Evolutionary conservation across 2,329 filamentous ascomycete species (phyloP).

Genomic region (Alternaria conjuncta): DNA sequence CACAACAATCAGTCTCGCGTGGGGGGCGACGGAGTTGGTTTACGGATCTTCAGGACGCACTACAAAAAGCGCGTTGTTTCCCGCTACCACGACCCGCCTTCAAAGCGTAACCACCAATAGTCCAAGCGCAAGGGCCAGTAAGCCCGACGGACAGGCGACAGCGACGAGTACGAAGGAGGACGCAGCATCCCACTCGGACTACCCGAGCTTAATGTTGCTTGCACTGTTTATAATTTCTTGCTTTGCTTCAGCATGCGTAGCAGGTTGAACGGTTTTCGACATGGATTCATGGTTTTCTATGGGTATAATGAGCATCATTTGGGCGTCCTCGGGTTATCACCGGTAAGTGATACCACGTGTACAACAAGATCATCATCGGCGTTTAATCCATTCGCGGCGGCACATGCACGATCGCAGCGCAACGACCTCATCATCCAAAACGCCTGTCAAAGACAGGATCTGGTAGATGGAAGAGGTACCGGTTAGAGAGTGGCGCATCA

Average conservation of each 20-base stretch:
- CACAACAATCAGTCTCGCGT: conserved; percentile 43
- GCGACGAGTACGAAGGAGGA: conserved; percentile 13
- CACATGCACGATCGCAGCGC: not conserved
- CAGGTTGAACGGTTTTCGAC: not conserved
- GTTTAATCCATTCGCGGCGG: not conserved
- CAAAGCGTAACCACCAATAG: conserved; percentile 7
- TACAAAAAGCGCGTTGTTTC: conserved; percentile 47
- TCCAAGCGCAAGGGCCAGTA: conserved; percentile 21
- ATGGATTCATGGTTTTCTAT: not conserved
- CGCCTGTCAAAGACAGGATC: not conserved
- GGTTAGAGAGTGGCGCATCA: not conserved
- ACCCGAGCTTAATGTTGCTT: not conserved
- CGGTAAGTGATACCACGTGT: not conserved
- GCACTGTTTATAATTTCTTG: not conserved
- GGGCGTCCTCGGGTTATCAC: not conserved
- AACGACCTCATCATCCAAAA: not conserved
- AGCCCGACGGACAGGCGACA: conserved; percentile 12
- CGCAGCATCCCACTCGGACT: not conserved
- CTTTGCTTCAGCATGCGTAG: not conserved
- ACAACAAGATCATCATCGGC: not conserved
- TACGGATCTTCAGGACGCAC: conserved; percentile 43
- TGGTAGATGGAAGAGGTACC: not conserved
- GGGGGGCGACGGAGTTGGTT: conserved; percentile 46
- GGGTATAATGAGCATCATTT: not conserved
- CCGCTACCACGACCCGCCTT: conserved; percentile 43